phyloP scores from a whole-genome alignment of 331 rosid species.

The Quercus phellos region DNA sequence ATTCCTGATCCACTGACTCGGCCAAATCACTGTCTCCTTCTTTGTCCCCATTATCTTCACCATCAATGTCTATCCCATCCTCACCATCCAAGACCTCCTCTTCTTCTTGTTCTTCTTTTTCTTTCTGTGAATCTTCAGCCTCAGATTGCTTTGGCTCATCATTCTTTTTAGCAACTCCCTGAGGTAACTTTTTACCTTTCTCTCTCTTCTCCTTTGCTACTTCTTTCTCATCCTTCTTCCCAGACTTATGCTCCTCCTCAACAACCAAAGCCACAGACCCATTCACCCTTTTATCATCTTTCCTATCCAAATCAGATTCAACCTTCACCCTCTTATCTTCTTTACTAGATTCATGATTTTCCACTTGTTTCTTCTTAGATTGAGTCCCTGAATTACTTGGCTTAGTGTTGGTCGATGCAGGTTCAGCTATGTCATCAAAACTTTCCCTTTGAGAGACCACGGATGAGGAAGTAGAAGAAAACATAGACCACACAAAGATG shows the following conservation, averaged over 20 bases:
- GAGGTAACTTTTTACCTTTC: conserved; percentile 25
- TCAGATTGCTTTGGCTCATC: conserved; percentile 32
- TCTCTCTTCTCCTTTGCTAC: conserved; percentile 32
- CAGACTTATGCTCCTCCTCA: conserved; percentile 29
- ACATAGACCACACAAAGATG: conserved; percentile 71
- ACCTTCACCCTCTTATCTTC: conserved; percentile 20
- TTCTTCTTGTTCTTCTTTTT: conserved; percentile 40
- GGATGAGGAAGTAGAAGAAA: conserved; percentile 63
- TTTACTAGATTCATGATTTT: conserved; percentile 18
- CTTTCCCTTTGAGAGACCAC: conserved; percentile 67
- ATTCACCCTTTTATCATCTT: conserved; percentile 29
- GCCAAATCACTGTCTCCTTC: conserved; percentile 40
- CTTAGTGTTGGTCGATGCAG: conserved; percentile 34
- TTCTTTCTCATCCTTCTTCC: conserved; percentile 30
- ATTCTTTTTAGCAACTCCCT: conserved; percentile 19
- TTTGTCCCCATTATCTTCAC: conserved; percentile 33
- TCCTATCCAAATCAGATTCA: conserved; percentile 22
- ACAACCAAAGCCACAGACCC: conserved; percentile 30
- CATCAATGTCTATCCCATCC: conserved; percentile 43
- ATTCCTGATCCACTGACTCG: conserved; percentile 54
- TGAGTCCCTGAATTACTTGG: conserved; percentile 20
- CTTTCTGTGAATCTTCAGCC: conserved; percentile 32
- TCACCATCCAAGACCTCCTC: conserved; percentile 41
- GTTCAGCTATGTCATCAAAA: conserved; percentile 73
- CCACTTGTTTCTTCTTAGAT: conserved; percentile 13